These are phyloP conservation scores for Grifola frondosa DNA, from an alignment of 1,284 basidiomycete species.

Conservation along the genomic window DNA sequence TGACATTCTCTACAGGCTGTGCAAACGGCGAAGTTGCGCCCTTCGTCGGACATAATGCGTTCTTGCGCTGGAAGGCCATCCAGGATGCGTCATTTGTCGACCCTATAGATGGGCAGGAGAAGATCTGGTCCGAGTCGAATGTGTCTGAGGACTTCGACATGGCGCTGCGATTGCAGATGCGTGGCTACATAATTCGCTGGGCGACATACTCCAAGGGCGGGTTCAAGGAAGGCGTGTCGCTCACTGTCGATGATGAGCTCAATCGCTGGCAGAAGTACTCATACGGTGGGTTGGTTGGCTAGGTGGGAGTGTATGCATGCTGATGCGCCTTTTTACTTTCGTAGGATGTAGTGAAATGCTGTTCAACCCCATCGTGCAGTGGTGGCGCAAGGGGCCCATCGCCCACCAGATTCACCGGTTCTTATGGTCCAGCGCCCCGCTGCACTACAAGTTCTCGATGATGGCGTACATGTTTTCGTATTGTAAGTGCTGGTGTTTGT, in stretches of 20 bases:
- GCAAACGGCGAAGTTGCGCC: slow-evolving; percentile 56
- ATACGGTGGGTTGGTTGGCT: slow-evolving; percentile 38
- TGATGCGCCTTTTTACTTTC: not conserved
- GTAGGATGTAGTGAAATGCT: slow-evolving; percentile 38
- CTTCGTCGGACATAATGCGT: slow-evolving; percentile 62
- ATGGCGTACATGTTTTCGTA: slow-evolving; percentile 47
- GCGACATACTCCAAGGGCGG: slow-evolving; percentile 53
- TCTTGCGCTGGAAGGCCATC: slow-evolving; percentile 55
- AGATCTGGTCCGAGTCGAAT: slow-evolving; percentile 57
- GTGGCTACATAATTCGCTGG: slow-evolving; percentile 55
- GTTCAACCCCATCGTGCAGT: slow-evolving; percentile 47
- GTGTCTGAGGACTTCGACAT: slow-evolving; percentile 66
- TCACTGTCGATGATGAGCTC: slow-evolving; percentile 50
- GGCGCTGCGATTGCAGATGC: slow-evolving; percentile 47
- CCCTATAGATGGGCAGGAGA: slow-evolving; percentile 42
- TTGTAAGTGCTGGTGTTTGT: slow-evolving; percentile 27
- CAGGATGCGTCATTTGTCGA: slow-evolving; percentile 52
- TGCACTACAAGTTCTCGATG: slow-evolving; percentile 47
- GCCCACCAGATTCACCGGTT: slow-evolving; percentile 47
- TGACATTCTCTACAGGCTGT: slow-evolving; percentile 26
- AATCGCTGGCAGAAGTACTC: slow-evolving; percentile 63
- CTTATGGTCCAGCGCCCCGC: slow-evolving; percentile 39
- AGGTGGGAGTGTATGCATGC: slow-evolving; percentile 14
- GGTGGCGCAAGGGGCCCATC: slow-evolving; percentile 50
- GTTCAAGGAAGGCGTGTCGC: slow-evolving; percentile 61